phyloP scores from a whole-genome alignment of 169 alveolate genomes.

The Plasmodium inui region DNA sequence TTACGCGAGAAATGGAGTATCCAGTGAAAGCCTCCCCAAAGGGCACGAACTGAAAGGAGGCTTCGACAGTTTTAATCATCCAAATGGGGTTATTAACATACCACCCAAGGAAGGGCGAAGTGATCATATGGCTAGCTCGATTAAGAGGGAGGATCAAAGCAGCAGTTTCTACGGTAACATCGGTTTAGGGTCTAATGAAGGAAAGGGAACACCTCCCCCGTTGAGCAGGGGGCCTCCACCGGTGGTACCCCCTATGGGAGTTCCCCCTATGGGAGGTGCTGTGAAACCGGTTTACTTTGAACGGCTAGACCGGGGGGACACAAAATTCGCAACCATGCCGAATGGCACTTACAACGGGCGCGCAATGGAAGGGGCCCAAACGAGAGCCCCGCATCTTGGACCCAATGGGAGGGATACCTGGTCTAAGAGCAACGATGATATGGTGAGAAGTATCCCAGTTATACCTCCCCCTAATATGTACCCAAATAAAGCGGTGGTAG shows the following conservation, averaged over 20 bases:
- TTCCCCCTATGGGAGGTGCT: not conserved
- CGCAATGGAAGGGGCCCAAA: not conserved
- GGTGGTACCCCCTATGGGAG: not conserved
- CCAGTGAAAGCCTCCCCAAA: not conserved
- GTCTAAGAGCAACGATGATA: not conserved
- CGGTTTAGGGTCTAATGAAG: not conserved
- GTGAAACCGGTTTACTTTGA: not conserved
- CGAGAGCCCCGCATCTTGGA: not conserved
- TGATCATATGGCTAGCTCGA: not conserved
- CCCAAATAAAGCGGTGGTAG: not conserved
- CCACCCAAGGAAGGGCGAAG: not conserved
- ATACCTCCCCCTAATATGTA: not conserved
- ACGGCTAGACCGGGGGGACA: not conserved
- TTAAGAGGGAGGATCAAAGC: not conserved
- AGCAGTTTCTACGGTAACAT: not conserved
- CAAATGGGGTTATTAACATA: not conserved
- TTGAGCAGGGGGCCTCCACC: not conserved
- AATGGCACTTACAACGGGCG: not conserved
- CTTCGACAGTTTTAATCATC: not conserved
- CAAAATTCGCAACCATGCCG: not conserved
- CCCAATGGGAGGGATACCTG: not conserved
- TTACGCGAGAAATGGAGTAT: not conserved
- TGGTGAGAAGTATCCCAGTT: not conserved
- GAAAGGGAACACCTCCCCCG: not conserved
- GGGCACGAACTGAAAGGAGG: not conserved